Evolutionary conservation across 495 filamentous ascomycete genomes (phyloP).

Genomic region (Xylaria flabelliformis): DNA sequence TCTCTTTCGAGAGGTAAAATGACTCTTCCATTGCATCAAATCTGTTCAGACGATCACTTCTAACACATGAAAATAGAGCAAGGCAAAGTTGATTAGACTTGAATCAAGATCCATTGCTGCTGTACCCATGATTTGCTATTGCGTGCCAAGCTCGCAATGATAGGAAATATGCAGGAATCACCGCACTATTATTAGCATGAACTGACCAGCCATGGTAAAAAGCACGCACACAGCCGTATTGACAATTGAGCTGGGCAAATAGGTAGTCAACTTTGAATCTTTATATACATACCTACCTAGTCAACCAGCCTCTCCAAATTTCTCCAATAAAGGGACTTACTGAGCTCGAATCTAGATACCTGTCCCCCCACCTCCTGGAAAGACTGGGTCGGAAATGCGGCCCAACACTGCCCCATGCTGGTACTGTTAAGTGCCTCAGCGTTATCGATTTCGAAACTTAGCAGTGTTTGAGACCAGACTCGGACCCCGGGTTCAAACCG

Average conservation of each 20-base stretch:
- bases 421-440: background rate
- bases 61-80: background rate
- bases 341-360: too few relatives aligned
- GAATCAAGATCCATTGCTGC: background rate
- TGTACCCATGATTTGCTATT: too few relatives aligned
- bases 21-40: background rate
- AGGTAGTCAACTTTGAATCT: background rate
- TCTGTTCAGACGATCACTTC: background rate
- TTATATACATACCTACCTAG: background rate
- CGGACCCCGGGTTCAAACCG: constrained; percentile 5
- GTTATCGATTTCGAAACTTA: constrained; percentile 15
- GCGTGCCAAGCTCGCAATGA: background rate
- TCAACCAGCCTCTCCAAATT: background rate
- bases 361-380: background rate
- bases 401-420: background rate
- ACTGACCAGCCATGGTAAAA: background rate
- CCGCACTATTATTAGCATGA: constrained; percentile 5
- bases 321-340: background rate
- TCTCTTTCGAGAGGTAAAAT: background rate
- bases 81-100: background rate
- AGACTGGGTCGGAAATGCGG: constrained; percentile 11
- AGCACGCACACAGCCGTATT: background rate
- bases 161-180: background rate
- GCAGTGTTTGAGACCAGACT: constrained; percentile 18
- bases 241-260: constrained; percentile 7